Conservation (phyloP, 495 filamentous ascomycete genomes). For the Collariella sp. region DNA sequence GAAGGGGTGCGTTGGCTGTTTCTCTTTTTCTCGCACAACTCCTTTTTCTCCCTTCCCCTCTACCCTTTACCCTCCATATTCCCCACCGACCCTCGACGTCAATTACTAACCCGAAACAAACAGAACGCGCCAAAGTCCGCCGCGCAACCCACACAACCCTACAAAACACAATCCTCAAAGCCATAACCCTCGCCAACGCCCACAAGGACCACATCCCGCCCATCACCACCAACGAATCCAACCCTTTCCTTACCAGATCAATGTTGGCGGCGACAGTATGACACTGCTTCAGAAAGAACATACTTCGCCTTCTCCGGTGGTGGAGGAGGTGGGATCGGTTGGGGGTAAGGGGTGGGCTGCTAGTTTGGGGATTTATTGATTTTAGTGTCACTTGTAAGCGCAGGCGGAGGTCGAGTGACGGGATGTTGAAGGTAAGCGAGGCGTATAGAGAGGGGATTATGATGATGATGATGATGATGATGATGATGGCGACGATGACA, state of each 20-base stretch:
- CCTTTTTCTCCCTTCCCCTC: background rate
- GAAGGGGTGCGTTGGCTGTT: conserved; percentile 64
- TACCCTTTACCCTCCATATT: background rate
- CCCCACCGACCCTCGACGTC: background rate
- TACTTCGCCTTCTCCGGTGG: background rate
- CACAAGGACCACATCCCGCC: conserved; percentile 97
- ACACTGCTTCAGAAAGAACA: background rate
- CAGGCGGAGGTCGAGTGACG: too few relatives aligned
- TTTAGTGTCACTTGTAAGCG: too few relatives aligned
- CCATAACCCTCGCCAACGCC: conserved; percentile 71
- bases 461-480: too few relatives aligned
- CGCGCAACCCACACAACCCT: conserved; percentile 81
- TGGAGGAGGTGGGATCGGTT: background rate
- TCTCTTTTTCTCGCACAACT: background rate
- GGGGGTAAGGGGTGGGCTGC: conserved; percentile 55
- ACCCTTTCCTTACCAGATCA: conserved; percentile 95
- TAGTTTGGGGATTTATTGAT: conserved; percentile 6
- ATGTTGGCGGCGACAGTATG: conserved; percentile 43
- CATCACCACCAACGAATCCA: conserved; percentile 84
- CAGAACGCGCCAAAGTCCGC: conserved; percentile 79
- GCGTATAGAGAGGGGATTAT: too few relatives aligned
- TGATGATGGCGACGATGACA: too few relatives aligned
- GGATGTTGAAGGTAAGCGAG: too few relatives aligned
- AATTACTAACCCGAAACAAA: conserved; percentile 5
- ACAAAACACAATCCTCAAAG: conserved; percentile 77